A percentile compares a stretch with the other conserved stretches of the same genome.
Conservation (phyloP, 2,329 filamentous ascomycete species). For the Aspergillus jensenii region DNA sequence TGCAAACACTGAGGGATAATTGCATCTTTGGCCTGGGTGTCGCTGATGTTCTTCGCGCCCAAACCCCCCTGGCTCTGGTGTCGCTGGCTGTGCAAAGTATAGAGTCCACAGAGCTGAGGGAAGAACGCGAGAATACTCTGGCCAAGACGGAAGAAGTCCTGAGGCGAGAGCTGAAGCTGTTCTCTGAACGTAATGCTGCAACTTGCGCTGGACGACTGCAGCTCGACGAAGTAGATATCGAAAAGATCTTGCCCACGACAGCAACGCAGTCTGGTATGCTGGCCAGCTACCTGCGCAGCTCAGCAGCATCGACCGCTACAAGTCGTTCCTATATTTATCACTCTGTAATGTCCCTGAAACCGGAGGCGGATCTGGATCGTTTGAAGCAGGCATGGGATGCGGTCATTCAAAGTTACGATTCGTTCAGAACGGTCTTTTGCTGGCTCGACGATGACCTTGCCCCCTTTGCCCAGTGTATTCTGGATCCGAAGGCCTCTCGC, state of each 20-base stretch:
- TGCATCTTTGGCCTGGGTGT: constrained; percentile 25
- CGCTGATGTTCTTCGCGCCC: constrained; percentile 29
- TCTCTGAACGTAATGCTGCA: constrained; percentile 18
- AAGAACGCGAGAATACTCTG: too few relatives aligned
- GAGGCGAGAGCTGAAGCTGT: constrained; percentile 7
- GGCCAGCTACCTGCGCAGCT: constrained; percentile 32
- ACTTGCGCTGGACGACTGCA: constrained; percentile 20
- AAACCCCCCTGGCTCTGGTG: constrained; percentile 25
- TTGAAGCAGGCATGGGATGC: constrained; percentile 26
- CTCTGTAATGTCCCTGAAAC: constrained; percentile 26
- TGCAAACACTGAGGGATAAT: constrained; percentile 30
- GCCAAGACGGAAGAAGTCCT: background rate
- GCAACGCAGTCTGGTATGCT: constrained; percentile 37
- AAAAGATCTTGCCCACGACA: constrained; percentile 34
- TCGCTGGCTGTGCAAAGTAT: constrained; percentile 9
- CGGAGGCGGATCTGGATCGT: constrained; percentile 19
- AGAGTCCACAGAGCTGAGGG: too few relatives aligned
- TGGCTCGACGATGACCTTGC: constrained; percentile 33
- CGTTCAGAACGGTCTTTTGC: constrained; percentile 34
- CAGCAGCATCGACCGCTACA: constrained; percentile 8
- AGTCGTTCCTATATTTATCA: constrained; percentile 34
- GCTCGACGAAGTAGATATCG: constrained; percentile 19
- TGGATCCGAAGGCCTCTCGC: constrained; percentile 14
- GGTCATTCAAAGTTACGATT: constrained; percentile 28
- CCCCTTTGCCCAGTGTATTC: constrained; percentile 36